Evolutionary conservation across 2,329 filamentous ascomycete genomes (phyloP), one percentile per base, ranked within the genome.

Genomic region (Pseudocercospora fuligena): DNA sequence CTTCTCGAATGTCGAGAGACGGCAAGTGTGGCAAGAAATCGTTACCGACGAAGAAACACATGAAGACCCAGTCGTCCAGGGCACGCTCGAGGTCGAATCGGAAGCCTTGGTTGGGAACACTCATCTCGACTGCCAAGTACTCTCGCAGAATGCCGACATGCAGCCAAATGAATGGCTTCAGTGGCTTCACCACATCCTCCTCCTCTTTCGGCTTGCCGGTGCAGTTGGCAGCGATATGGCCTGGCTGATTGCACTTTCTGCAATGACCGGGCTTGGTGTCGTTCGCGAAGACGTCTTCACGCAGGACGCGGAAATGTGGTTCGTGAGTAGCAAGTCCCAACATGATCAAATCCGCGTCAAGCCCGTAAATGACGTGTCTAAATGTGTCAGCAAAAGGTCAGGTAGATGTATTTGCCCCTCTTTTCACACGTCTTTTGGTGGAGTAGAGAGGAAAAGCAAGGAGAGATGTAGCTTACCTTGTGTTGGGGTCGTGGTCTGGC

Each of bases 301-400:
- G 92, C 59, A 99, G 85, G 59, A 99, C 93, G 74, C 94, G 90
- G 80, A 99, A 99, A 81, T 98, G 91, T 63, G 96, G 95, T 78
- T 99, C 96, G 80, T 99, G 96, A 16, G 95, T 99, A 27, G 92
- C 95, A 73, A 99, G 88, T 67, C 94, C 95, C 77, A 99, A 85
- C 95, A 99, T 99, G 81, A 99, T 99, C 72, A 99, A 85, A 86
- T 99, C 95, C 67, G 95, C 96, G 83, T 99, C 95, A 72, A 99
- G 85, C 59, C 95, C 95, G 78, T 99, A 99, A 69, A 99, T 97
- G 74, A 99, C 96, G 81, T 99, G 95, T 68, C 92, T 91, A 23
- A n/a, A 27, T 2, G 54, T 60, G 68, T 76, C 68, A 76, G 73
- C 69, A 64, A 16, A 64, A 19, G 60, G 12, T 21, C 53, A 43